Evolutionary conservation across 2,329 filamentous ascomycete genomes (phyloP), one percentile per base, ranked within the genome.

Genomic region (Harringtonia lauricola): DNA sequence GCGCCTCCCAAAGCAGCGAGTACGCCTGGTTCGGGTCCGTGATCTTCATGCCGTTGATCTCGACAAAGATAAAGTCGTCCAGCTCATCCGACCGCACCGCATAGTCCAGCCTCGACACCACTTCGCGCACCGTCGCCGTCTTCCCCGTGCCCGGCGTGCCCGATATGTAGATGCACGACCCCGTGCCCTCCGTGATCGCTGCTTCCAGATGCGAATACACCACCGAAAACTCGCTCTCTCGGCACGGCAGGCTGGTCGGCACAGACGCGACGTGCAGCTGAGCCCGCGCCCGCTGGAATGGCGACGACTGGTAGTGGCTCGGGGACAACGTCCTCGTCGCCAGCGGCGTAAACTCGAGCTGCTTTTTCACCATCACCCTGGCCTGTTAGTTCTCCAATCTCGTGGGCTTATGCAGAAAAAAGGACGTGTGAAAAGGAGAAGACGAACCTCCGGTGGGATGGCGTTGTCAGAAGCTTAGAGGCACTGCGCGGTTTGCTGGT

Each of bases 41-140:
- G 54, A 98, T 89, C 67, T 98, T 98, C 92, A 98, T 96, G 52
- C 92, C 94, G 62, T 98, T 98, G 65, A 98, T 96, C 62, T 98
- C 92, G 49, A 98, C 89, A 54, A 98, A 98, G 47, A 95, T 94
- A 62, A 98, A 98, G 59, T 96, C 90, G 56, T 98, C 92, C 35
- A 98, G 73, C 62, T 96, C 90, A 56, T 98, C 92, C 8, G 83
- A 80, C 39, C 79, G 73, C 1, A 96, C 92, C 1, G 87, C 81
- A n/a, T 83, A 79, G 53, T 96, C 90, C 9, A 98, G 73, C 48
- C 88, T 83, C 6, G 84, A 79, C 15, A 98, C 84, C 1, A 96
- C 92, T 62, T 98, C 92, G 39, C 92, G 83, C 10, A 98, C 92
- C 0, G 94, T 98, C 13, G 92, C 92, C 1, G 92, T 98, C 62